Base-by-base conservation (phyloP, 768 basidiomycete species). In the Russula earlei region DNA sequence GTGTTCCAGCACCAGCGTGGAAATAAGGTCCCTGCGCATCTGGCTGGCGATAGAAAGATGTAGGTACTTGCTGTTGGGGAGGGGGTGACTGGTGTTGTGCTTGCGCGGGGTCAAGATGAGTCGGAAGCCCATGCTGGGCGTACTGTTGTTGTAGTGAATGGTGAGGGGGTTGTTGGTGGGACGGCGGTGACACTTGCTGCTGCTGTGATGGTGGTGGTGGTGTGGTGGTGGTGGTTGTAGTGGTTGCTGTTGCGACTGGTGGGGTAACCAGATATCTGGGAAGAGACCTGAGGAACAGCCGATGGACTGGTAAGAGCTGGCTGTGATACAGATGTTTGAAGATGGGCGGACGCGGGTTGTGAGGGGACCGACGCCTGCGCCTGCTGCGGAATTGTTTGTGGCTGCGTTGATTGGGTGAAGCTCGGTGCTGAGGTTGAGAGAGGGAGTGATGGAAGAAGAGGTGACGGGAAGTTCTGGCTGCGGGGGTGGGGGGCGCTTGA, bases 31-130 rank as follows among this genome's bases (percentile, higher is more conserved):
- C 42, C 19, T 59, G 58, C 14, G 48, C 67, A 8, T 87, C 83
- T 11, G 76, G 75, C 64, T 85, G 84, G 51, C 86, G 77, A 75
- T 85, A 87, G 65, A 87, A 89, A 53, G 66, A 78, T 6, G 80
- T 75, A 56, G 79, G 77, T 1, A 55, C 50, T 49, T 61, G 64
- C n/a, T 47, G 75, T 69, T 33, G 69, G 27, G 75, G 75, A 25
- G 70, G 65, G 24, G 72, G 66, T 54, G 71, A 74, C 56, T 74
- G 71, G 10, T 62, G 43, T 49, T 75, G 66, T 40, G 61, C 67
- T 60, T 81, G 80, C 10, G 78, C 65, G 25, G 82, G 76, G 53
- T 87, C 84, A 59, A 86, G 77, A 56, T 85, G 85, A 2, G 80
- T 77, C 1, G 78, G 75, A 17, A 88, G 73, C 22, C 78, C 79